Conservation (phyloP, 139 green algal genomes). For the Chlamydomonas sphaeroides region DNA sequence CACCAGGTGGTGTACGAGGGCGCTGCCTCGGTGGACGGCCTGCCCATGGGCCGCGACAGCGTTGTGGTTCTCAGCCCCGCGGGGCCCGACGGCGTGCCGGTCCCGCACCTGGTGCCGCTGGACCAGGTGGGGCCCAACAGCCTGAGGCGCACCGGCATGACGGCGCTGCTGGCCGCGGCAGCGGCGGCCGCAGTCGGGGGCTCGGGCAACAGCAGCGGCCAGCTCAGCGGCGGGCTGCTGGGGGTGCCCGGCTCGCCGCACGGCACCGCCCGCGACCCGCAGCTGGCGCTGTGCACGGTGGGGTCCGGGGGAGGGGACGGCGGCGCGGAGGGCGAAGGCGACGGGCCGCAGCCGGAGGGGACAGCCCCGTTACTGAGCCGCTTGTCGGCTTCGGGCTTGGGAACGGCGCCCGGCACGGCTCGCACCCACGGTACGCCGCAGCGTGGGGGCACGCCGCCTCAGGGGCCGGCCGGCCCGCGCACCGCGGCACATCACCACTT, state of each 20-base stretch:
- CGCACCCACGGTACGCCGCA: too few relatives aligned
- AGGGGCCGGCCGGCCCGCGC: not conserved
- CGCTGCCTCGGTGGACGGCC: constrained; percentile 13
- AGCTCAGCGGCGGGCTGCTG: not conserved
- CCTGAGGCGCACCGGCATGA: constrained; percentile 6
- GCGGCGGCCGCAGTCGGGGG: not conserved
- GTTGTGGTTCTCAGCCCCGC: constrained; percentile 18
- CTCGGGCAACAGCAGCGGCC: not conserved
- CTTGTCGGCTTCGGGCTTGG: too few relatives aligned
- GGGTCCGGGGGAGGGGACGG: too few relatives aligned
- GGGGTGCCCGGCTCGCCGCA: not conserved
- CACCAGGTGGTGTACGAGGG: not conserved
- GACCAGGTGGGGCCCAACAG: not conserved
- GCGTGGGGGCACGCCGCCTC: too few relatives aligned
- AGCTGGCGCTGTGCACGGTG: too few relatives aligned
- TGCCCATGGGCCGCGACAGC: not conserved
- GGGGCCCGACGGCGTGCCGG: constrained; percentile 13
- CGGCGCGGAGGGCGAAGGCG: too few relatives aligned
- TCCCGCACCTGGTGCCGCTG: constrained; percentile 17
- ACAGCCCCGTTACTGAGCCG: too few relatives aligned
- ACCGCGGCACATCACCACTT: not conserved
- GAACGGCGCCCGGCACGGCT: too few relatives aligned
- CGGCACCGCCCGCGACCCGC: too few relatives aligned
- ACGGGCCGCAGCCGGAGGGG: too few relatives aligned
- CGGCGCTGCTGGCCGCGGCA: not conserved